Evolutionary conservation across 1,284 basidiomycete species (phyloP), one percentile per base, ranked within the genome.

Genomic region (Melampsora americana): DNA sequence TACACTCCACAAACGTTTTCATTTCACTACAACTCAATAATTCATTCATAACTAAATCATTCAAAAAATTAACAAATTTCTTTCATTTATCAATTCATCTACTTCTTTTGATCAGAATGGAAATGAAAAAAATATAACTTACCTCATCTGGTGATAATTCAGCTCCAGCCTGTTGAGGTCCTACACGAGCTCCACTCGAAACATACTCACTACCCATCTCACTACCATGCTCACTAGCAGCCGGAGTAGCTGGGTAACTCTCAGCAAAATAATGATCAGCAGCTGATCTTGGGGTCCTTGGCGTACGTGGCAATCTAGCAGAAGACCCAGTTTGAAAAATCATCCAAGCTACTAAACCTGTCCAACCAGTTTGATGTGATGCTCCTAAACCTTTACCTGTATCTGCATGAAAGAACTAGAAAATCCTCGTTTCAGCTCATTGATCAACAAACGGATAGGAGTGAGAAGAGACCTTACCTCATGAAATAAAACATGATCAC

Each of bases 341-440:
- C 32, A 79, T 64, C 75, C 70, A 56, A 69, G 77, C 79, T 20
- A 80, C 77, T 20, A 79, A 28, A 26, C 82, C 87, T 79, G 81
- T 90, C 92, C 95, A 98, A 80, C 95, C 95, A 78, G 93, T 97
- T 84, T 99, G 95, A 85, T 99, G 95, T 5, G 92, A 95, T 0
- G 95, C 95, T 53, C 95, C 95, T 23, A 97, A 86, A 28, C 95
- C 95, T 77, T 90, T 88, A 12, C 95, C 95, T 78, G 87, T 89
- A 81, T 98, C 93, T 32, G 90, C 95, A 82, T 98, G 91, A 89
- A 98, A 98, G 86, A 92, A 97, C 90, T 93, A 32, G 28, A 42
- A 18, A 23, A 28, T 46, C 65, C 68, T 44, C 59, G 70, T 14
- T 48, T 35, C 53, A 64, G 64, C 39, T 73, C 78, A 66, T 39